Base-by-base conservation (phyloP, 768 basidiomycete genomes). In the Tylopilus vinaceipallidus region DNA sequence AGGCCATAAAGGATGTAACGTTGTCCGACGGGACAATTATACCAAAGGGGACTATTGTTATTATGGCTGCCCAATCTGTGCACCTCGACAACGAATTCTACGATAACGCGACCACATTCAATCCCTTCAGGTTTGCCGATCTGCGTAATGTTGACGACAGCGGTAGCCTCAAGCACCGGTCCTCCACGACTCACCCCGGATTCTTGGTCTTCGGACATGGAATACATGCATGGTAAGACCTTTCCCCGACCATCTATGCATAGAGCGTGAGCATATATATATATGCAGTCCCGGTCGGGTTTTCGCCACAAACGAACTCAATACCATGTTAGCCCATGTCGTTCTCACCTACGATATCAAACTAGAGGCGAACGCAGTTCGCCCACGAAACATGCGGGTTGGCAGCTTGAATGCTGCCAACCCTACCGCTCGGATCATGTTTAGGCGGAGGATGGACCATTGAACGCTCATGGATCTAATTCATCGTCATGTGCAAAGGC, bases 171-270 rank as follows among this genome's bases (percentile, higher is more conserved):
- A 71, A 68, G 49, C 56, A 71, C 42, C 71, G 70, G 37, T 65
- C 73, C 37, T 59, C 66, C 17, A 59, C 66, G 10, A 67, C 71
- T 0, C 59, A 57, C 36, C 67, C 35, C 32, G 61, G 54, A 6
- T 76, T 64, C 48, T 40, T 76, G 23, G 48, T 62, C 0, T 79
- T 78, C 51, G 75, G 76, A 13, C 49, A 51, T 2, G 55, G 57
- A 10, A 58, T 30, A 39, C 57, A 59, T 9, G 50, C 53, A 35
- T 59, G 58, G 58, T 59, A 37, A 29, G 35, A 2, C 0, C 16
- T 33, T 19, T n/a, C 6, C 7, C 20, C 23, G 12, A 12, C n/a
- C 8, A 2, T 14, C 29, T 9, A 1, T 4, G 4, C 16, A 20
- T 6, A 23, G 20, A 45, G 10, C 17, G 10, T 29, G 27, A 29